A percentile compares a stretch with the other conserved stretches of the same genome.
These are phyloP conservation scores for Nicotiana obtusifolia DNA, from an alignment of 257 asterid genomes.

Conservation along the genomic window DNA sequence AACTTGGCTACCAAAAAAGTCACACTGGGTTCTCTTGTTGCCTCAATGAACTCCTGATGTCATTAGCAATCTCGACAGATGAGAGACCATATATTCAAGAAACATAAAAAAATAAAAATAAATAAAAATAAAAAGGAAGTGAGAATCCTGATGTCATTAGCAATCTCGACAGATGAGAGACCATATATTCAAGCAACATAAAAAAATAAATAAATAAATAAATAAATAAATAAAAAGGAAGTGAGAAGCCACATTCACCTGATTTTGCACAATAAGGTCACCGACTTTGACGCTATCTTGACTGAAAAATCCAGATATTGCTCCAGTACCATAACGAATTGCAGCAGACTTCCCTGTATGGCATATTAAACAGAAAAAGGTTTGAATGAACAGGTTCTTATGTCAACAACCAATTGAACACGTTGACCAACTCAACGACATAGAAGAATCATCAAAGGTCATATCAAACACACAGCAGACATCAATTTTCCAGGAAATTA, in stretches of 20 bases:
- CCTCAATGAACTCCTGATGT: slow-evolving; percentile 81
- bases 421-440: background rate
- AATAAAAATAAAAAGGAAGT: no score
- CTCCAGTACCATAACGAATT: slow-evolving; percentile 72
- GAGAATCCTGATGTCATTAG: slow-evolving; percentile 47
- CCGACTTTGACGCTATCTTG: slow-evolving; percentile 64
- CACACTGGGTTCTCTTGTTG: slow-evolving; percentile 82
- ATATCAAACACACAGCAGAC: background rate
- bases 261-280: slow-evolving; percentile 52
- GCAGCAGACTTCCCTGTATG: slow-evolving; percentile 62
- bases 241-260: slow-evolving; percentile 33
- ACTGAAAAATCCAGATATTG: slow-evolving; percentile 73
- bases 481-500: background rate
- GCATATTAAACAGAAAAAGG: background rate
- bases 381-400: background rate
- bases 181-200: background rate
- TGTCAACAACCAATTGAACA: background rate
- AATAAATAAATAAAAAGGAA: no score
- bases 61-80: slow-evolving; percentile 11
- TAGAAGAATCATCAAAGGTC: background rate
- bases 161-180: slow-evolving; percentile 4
- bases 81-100: background rate
- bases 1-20: slow-evolving; percentile 93
- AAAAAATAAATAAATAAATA: no score
- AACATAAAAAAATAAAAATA: slow-evolving; percentile 9